A percentile compares a stretch with the other conserved stretches of the same genome.
Evolutionary conservation across 768 basidiomycete genomes (phyloP).

Genomic region (Rhizopogon vinicolor): DNA sequence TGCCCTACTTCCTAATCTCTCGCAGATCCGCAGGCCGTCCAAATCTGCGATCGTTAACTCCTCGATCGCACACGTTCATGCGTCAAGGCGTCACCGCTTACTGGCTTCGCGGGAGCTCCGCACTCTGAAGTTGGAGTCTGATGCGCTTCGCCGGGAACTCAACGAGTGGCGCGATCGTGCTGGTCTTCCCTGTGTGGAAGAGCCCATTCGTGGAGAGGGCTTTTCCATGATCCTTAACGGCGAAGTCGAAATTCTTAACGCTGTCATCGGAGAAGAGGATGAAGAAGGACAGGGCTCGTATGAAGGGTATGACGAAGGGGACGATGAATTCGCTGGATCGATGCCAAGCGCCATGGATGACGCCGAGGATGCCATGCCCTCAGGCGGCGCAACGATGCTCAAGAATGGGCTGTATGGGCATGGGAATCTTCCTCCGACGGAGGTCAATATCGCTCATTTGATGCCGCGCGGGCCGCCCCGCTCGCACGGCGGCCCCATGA

Average conservation of each 20-base stretch:
- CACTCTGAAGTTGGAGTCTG: conserved; percentile 71
- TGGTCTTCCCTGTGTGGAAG: conserved; percentile 66
- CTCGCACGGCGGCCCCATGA: conserved; percentile 35
- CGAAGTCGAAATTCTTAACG: conserved; percentile 61
- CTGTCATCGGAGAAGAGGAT: conserved; percentile 53
- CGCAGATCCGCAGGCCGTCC: conserved; percentile 87
- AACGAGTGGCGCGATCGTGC: conserved; percentile 90
- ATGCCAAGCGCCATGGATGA: conserved; percentile 24
- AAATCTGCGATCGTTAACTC: conserved; percentile 98
- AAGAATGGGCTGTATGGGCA: conserved; percentile 31
- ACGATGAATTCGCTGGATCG: conserved; percentile 32
- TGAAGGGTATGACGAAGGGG: conserved; percentile 36
- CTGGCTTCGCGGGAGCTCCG: conserved; percentile 83
- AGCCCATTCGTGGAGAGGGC: conserved; percentile 66
- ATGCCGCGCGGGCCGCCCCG: conserved; percentile 15
- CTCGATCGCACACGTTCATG: conserved; percentile 84
- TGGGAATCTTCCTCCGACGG: conserved; percentile 27
- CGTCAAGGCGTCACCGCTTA: conserved; percentile 75
- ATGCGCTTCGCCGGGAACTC: conserved; percentile 84
- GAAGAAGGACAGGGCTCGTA: conserved; percentile 38
- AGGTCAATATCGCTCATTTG: conserved; percentile 21
- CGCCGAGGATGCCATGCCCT: conserved; percentile 24
- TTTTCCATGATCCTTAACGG: conserved; percentile 68
- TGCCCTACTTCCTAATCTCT: conserved; percentile 84
- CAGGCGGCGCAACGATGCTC: conserved; percentile 25